phyloP scores from a whole-genome alignment of 257 asterid species.

The Apocynum venetum region DNA sequence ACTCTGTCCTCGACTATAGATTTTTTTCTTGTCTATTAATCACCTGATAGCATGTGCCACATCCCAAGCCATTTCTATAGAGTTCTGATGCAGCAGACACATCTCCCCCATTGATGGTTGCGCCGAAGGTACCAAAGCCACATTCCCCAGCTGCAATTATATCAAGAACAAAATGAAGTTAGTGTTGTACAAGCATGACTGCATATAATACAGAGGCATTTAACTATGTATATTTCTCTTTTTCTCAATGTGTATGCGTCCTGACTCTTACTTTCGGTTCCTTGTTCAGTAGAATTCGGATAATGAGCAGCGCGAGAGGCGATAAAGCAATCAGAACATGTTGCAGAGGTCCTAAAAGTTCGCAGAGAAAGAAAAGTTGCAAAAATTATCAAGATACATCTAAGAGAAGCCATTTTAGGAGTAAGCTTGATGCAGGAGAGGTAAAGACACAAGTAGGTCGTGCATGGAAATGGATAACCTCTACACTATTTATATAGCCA shows the following conservation, averaged over 20 bases:
- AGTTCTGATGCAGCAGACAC: slow-evolving; percentile 78
- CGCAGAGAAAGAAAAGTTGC: slow-evolving; percentile 36
- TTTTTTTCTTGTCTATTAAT: slow-evolving; percentile 14
- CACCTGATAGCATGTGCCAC: slow-evolving; percentile 87
- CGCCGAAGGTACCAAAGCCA: slow-evolving; percentile 69
- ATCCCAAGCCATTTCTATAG: slow-evolving; percentile 64
- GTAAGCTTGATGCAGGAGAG: slow-evolving; percentile 13
- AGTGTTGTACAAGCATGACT: not conserved
- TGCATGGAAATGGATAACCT: slow-evolving; percentile 20
- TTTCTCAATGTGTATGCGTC: not conserved
- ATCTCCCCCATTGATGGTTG: slow-evolving; percentile 68
- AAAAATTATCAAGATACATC: slow-evolving; percentile 19
- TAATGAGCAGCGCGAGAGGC: slow-evolving; percentile 65
- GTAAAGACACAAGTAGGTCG: slow-evolving; percentile 9
- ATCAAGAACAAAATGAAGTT: not conserved
- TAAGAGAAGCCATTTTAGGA: slow-evolving; percentile 28
- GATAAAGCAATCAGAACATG: slow-evolving; percentile 56
- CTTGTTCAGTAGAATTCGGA: slow-evolving; percentile 66
- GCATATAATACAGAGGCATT: not conserved
- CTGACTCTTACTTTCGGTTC: slow-evolving; percentile 58
- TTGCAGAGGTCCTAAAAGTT: slow-evolving; percentile 35
- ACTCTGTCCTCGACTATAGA: not conserved
- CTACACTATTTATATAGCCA: slow-evolving; percentile 45
- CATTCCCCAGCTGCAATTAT: slow-evolving; percentile 64
- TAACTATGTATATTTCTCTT: not conserved